These are phyloP conservation scores for Tolypocladium sp. DNA, from an alignment of 2,329 filamentous ascomycete genomes.

Conservation along the genomic window DNA sequence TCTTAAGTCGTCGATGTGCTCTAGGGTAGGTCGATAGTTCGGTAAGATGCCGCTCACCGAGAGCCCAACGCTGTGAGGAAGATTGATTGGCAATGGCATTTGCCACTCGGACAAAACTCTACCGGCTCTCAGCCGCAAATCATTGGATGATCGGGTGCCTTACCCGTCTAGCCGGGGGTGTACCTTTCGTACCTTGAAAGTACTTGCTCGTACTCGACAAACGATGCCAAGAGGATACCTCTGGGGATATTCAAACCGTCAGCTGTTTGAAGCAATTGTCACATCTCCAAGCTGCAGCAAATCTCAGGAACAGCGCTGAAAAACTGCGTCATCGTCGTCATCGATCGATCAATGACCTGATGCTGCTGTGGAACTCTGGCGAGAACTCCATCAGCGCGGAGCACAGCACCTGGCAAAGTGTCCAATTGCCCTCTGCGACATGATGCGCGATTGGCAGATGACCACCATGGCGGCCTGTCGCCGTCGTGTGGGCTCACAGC, in stretches of 20 bases:
- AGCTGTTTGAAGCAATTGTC: background rate
- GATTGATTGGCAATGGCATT: background rate
- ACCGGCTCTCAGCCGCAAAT: background rate
- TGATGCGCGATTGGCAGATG: background rate
- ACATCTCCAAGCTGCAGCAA: background rate
- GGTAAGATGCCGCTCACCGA: background rate
- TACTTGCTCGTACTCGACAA: background rate
- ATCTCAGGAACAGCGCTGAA: background rate
- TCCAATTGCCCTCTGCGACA: background rate
- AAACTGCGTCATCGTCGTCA: background rate
- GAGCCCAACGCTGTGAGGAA: background rate
- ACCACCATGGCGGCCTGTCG: background rate
- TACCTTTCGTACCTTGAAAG: background rate
- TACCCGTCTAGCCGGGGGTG: background rate
- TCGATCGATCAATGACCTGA: background rate
- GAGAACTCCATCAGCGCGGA: background rate
- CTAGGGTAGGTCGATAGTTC: background rate
- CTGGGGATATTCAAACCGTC: background rate
- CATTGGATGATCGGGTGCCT: background rate
- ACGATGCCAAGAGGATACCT: background rate
- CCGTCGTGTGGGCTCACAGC: background rate
- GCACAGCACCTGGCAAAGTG: background rate
- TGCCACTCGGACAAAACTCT: background rate
- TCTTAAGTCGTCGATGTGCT: background rate
- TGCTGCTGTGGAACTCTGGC: background rate